Evolutionary conservation across 345 rosid genomes (phyloP), one percentile per base, ranked within the genome.

Genomic region (Acer negundo): DNA sequence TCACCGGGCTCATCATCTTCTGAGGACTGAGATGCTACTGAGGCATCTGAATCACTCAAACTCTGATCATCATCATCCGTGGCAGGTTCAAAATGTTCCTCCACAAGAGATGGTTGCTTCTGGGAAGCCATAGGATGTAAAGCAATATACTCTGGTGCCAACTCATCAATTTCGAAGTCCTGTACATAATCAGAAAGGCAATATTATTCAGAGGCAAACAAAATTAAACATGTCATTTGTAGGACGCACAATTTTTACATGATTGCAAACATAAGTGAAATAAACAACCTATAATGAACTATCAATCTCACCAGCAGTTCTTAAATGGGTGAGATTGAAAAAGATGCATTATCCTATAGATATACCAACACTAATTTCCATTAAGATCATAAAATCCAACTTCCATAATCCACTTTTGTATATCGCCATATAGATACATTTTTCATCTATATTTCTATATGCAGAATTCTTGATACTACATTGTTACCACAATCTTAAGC

Each of bases 81-180:
- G 11, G 87, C 87, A 73, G 91, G 91, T 79, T 93, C 92, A 83
- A 95, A 95, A 84, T 95, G 94, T 73, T 95, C 99, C 68, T 91
- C 91, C 68, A 95, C 72, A 82, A 92, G 73, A 70, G 93, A 86
- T 8, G 91, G 83, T 74, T 85, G 92, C 79, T 84, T 90, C 79
- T 82, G 81, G 28, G 97, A 55, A 69, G 86, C 82, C 88, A 95
- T 46, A 26, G 98, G 99, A 89, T 93, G 98, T 66, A 93, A 83
- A 23, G 96, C 86, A 72, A 83, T 28, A 75, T 87, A 95, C 82
- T 95, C 94, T 73, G 65, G 76, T 9, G 98, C 91, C 28, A 84
- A 78, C 66, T 79, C 88, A 77, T 93, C 94, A 70, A 95, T 92
- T 90, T 95, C 86, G 79, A 74, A 95, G 79, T 92, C 95, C 99